Evolutionary conservation across 2,329 filamentous ascomycete genomes (phyloP).

Genomic region (Pochonia chlamydosporia): DNA sequence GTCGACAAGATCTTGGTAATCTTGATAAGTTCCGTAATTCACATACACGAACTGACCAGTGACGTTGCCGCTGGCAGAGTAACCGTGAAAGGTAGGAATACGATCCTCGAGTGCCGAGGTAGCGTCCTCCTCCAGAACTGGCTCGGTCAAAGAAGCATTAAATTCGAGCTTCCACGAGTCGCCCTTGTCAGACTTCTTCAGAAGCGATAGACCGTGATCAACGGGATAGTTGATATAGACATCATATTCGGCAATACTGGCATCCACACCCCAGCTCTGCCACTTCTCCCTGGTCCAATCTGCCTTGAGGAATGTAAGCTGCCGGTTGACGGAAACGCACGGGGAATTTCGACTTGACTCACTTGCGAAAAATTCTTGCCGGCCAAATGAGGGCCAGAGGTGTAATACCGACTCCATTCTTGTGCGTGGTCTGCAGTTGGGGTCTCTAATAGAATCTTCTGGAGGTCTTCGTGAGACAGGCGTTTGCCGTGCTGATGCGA

Average conservation of each 20-base stretch:
- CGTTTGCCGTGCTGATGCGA: slow-evolving; percentile 19
- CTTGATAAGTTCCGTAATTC: slow-evolving; percentile 82
- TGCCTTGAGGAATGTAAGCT: slow-evolving; percentile 37
- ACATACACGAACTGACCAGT: slow-evolving; percentile 82
- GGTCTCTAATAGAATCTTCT: slow-evolving; percentile 50
- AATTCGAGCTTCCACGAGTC: slow-evolving; percentile 59
- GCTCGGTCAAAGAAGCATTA: slow-evolving; percentile 77
- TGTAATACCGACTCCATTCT: slow-evolving; percentile 76
- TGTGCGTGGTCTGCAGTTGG: slow-evolving; percentile 51
- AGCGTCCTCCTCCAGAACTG: slow-evolving; percentile 75
- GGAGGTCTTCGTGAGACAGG: slow-evolving; percentile 43
- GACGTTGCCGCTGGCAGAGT: slow-evolving; percentile 87
- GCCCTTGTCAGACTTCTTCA: slow-evolving; percentile 38
- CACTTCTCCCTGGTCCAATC: slow-evolving; percentile 71
- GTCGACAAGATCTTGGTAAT: slow-evolving; percentile 75
- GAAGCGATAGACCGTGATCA: slow-evolving; percentile 62
- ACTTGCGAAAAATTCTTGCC: slow-evolving; percentile 72
- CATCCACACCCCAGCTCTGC: slow-evolving; percentile 63
- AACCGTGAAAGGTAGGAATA: slow-evolving; percentile 90
- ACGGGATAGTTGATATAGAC: slow-evolving; percentile 73
- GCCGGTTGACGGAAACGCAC: neutral
- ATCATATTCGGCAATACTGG: slow-evolving; percentile 64
- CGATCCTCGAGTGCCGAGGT: slow-evolving; percentile 67
- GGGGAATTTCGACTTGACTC: slow-evolving; percentile 2
- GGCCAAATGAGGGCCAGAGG: slow-evolving; percentile 67